Base-by-base conservation (phyloP, 163 green algal genomes). In the Scenedesmus sp. region DNA sequence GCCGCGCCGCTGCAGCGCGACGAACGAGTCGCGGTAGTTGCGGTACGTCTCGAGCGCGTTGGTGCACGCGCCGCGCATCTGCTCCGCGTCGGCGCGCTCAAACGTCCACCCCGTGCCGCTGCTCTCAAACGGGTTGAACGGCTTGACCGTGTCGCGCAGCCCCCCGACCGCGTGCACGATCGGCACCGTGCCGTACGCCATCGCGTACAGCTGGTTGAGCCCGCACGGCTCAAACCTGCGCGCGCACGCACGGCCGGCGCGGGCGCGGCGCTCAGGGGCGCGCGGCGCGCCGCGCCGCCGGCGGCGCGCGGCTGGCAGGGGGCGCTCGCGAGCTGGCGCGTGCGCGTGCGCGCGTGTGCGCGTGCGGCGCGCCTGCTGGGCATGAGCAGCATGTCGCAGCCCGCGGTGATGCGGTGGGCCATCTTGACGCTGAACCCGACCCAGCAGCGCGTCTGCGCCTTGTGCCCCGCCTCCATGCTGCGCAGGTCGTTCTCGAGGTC, bases 351-450 rank as follows among this genome's bases (percentile, higher is more conserved):
- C n/a, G n/a, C n/a, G n/a, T n/a, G n/a, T n/a, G n/a, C n/a, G n/a
- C n/a, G n/a, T n/a, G n/a, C n/a, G n/a, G n/a, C n/a, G n/a, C n/a
- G n/a, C n/a, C n/a, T n/a, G 11, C 85, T 94, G 51, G 93, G 94
- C 95, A 98, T 98, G 39, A 98, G 89, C 81, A 98, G 87, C 33
- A 98, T 91, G 85, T 99, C 96, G 24, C 42, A 83, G 57, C 83
- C 94, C 0, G 96, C 96, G 3, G 93, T 98, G 83, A 99, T 98
- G 63, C 92, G 87, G 87, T 99, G 96, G 20, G 94, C 91, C 91
- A 97, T 95, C 76, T 90, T 84, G 7, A 95, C 90, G 33, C 75
- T 93, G 84, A 98, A 99, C 44, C 94, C 95, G 42, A 98, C 94
- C 94, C 93, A 98, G 31, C 81, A 83, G 28, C 90, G 77, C 78